These are phyloP conservation scores for Globisporangium viniferum DNA, from an alignment of 352 stramenopile genomes.

Conservation along the genomic window DNA sequence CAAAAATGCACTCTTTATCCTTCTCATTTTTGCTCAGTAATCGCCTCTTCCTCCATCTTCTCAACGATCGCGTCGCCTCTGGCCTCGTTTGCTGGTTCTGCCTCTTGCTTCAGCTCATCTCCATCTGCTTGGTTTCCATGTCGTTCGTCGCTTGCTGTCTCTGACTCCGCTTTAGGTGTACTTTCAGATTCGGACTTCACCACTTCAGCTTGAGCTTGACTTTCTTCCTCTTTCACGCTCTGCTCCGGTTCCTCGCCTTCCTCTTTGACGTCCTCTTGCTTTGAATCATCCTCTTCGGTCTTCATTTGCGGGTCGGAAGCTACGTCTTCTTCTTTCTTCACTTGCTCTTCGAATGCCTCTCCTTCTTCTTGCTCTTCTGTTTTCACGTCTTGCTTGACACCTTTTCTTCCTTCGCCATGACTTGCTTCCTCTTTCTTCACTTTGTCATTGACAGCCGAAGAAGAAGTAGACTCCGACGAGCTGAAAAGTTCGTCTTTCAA, in stretches of 20 bases:
- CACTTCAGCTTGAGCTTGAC: background rate
- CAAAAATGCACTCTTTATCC: background rate
- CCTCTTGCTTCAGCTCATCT: background rate
- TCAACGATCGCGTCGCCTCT: background rate
- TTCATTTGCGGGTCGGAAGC: background rate
- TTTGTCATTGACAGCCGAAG: background rate
- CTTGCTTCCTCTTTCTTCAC: background rate
- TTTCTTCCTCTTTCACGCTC: background rate
- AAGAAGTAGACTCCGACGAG: background rate
- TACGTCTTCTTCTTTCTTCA: background rate
- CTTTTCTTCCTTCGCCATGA: background rate
- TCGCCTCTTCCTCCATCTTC: background rate
- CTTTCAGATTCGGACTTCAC: background rate
- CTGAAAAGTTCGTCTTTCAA: conserved; percentile 26
- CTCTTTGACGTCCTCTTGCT: background rate
- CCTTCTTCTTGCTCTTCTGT: background rate
- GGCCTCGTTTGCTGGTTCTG: background rate
- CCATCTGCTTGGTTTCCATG: background rate
- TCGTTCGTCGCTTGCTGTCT: background rate
- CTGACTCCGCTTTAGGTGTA: background rate
- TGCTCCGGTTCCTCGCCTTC: conserved; percentile 3
- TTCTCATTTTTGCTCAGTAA: background rate
- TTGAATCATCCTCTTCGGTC: background rate
- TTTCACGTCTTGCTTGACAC: background rate
- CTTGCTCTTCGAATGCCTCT: background rate